Evolutionary conservation across 164 flowering plant species (phyloP), one percentile per base, ranked within the genome.

Genomic region (Aristolochia californica): DNA sequence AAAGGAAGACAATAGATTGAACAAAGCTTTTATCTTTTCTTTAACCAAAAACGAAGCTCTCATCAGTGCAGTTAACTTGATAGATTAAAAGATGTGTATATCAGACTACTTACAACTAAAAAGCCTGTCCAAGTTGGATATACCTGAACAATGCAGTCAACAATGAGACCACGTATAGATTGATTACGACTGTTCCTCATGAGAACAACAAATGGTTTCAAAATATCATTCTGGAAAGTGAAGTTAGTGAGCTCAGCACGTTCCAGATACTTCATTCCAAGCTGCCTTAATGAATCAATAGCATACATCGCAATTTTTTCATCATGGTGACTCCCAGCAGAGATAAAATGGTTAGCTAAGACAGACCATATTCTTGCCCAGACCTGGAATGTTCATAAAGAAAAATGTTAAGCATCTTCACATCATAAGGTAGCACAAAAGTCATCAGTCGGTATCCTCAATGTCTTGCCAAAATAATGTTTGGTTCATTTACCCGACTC

Each of bases 331-430:
- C 97, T 90, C 55, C 99, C 99, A 73, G 99, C 97, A 51, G 81
- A 69, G 54, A 94, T 85, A 66, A 94, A 87, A 76, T 94, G 99
- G 72, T 79, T 78, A 30, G 99, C 81, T 63, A 90, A 71, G 60
- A 90, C 90, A 64, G 88, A 84, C 99, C 99, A 94, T 70, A 90
- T 94, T 75, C 91, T 78, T 45, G 97, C 97, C 99, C 97, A 94
- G 21, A 90, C 99, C 97, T 90, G 80, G 53, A 69, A 52, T 16
- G 38, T 20, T 16, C 17, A 48, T 2, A 15, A 24, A 30, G 13
- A 26, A 13, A 53, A 28, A 2, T 28, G 30, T 28, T 28, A 28
- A 7, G 7, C 2, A 7, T 7, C 30, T 0, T 23, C 15, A 4
- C 1, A n/a, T 27, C 43, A 34, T 28, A 28, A 28, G 30, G 2